Evolutionary conservation across 2,329 filamentous ascomycete species (phyloP).

Genomic region (Fusarium sp.): DNA sequence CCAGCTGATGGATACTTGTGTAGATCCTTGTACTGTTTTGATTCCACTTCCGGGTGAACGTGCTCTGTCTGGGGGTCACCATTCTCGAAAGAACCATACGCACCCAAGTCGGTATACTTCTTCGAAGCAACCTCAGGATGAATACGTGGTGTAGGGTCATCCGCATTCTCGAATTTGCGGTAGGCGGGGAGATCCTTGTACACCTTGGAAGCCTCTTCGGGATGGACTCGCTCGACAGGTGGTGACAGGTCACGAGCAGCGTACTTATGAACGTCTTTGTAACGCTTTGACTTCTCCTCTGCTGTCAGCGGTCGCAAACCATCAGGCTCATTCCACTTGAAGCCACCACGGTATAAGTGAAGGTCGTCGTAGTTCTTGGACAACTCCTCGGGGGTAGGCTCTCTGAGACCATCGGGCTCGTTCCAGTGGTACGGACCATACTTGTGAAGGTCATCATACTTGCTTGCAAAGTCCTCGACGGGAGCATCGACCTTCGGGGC

Average conservation of each 20-base stretch:
- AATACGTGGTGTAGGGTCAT: slow-evolving; percentile 34
- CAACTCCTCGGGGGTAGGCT: slow-evolving; percentile 49
- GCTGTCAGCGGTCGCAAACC: slow-evolving; percentile 46
- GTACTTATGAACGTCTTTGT: slow-evolving; percentile 53
- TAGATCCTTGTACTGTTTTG: slow-evolving; percentile 52
- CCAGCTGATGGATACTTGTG: slow-evolving; percentile 48
- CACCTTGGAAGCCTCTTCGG: slow-evolving; percentile 47
- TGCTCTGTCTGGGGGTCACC: slow-evolving; percentile 36
- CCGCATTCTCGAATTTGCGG: slow-evolving; percentile 46
- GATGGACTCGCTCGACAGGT: slow-evolving; percentile 34
- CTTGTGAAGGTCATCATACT: slow-evolving; percentile 57
- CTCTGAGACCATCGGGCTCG: slow-evolving; percentile 54
- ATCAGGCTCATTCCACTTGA: slow-evolving; percentile 54
- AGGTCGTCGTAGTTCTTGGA: slow-evolving; percentile 56
- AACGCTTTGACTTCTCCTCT: slow-evolving; percentile 56
- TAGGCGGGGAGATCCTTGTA: slow-evolving; percentile 48
- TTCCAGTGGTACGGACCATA: slow-evolving; percentile 55
- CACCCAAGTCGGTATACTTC: slow-evolving; percentile 51
- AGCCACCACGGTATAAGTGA: slow-evolving; percentile 49
- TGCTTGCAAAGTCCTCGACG: slow-evolving; percentile 43
- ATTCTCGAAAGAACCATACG: slow-evolving; percentile 49
- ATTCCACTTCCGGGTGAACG: slow-evolving; percentile 48
- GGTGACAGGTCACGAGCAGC: slow-evolving; percentile 42
- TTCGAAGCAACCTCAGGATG: slow-evolving; percentile 54
- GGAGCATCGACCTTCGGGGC: slow-evolving; percentile 50